Evolutionary conservation across 192 early-diverging fungal species (phyloP).

Genomic region (Lunasporangiospora selenospora): DNA sequence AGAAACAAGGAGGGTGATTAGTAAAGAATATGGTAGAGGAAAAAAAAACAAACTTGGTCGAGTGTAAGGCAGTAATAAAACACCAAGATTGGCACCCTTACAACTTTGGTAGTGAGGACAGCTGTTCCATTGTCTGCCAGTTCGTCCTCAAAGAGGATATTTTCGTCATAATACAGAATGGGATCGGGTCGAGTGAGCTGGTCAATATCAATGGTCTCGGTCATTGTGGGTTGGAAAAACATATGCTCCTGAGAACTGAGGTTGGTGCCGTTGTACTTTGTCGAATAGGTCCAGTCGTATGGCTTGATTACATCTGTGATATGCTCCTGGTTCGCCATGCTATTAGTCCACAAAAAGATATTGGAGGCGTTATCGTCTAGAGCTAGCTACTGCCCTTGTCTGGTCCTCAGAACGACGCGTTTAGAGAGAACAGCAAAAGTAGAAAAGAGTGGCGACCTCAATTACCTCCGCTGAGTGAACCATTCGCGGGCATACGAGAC

Average conservation of each 20-base stretch:
- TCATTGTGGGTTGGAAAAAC: conserved; percentile 18
- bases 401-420: background rate
- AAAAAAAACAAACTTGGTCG: no score
- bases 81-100: conserved; percentile 45
- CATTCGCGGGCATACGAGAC: conserved; percentile 89
- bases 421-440: background rate
- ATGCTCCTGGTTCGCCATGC: conserved; percentile 61
- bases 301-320: conserved; percentile 88
- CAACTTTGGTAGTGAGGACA: conserved; percentile 78
- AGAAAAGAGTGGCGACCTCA: background rate
- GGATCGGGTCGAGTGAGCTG: conserved; percentile 79
- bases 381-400: background rate
- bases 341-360: conserved; percentile 11
- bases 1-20: conserved; percentile 6
- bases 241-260: conserved; percentile 4
- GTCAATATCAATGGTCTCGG: conserved; percentile 74
- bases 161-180: conserved; percentile 95
- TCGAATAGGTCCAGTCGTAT: conserved; percentile 98
- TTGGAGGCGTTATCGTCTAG: background rate
- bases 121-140: conserved; percentile 94
- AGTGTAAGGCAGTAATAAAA: background rate
- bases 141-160: conserved; percentile 96
- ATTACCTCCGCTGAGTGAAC: conserved; percentile 75
- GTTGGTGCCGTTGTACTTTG: conserved; percentile 77
- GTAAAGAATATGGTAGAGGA: no score